Percentiles rank a stretch among this genome's conserved stretches.
Evolutionary conservation across 1,284 basidiomycete genomes (phyloP).

Genomic region (Ustilago cynodontis): DNA sequence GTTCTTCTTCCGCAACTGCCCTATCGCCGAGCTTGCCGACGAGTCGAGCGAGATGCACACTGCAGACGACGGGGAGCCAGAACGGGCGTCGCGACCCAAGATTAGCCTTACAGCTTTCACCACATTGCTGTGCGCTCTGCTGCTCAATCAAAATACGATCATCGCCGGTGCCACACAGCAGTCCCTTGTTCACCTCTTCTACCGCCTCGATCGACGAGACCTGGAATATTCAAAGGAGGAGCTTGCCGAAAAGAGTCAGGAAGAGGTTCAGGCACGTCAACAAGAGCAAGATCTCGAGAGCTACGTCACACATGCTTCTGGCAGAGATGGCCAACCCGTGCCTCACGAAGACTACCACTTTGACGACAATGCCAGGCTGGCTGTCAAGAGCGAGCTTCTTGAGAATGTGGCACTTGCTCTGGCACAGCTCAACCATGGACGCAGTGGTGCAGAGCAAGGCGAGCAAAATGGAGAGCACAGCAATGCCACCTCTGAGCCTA

Average conservation of each 20-base stretch:
- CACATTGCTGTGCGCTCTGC: conserved; percentile 86
- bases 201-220: conserved; percentile 70
- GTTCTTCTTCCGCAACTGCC: conserved; percentile 88
- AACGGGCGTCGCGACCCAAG: conserved; percentile 70
- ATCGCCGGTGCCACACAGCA: conserved; percentile 81
- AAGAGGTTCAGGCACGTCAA: conserved; percentile 24
- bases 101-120: conserved; percentile 89
- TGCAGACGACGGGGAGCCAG: conserved; percentile 36
- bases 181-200: conserved; percentile 83
- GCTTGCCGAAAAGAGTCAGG: conserved; percentile 26
- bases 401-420: conserved; percentile 67
- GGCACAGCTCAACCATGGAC: conserved; percentile 45
- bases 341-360: conserved; percentile 63
- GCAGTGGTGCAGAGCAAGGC: conserved; percentile 14
- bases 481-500: not conserved
- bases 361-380: conserved; percentile 44
- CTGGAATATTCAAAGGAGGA: conserved; percentile 40
- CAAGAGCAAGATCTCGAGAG: conserved; percentile 43
- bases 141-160: conserved; percentile 82
- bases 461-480: not conserved
- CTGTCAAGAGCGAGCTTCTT: conserved; percentile 63
- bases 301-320: conserved; percentile 59
- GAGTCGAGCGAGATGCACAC: conserved; percentile 45
- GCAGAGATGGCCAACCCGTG: conserved; percentile 63
- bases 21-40: conserved; percentile 47